Percentiles rank a stretch among this genome's conserved stretches.
These are phyloP conservation scores for Parasitella parasitica DNA, from an alignment of 371 early-diverging fungal genomes.

Conservation along the genomic window DNA sequence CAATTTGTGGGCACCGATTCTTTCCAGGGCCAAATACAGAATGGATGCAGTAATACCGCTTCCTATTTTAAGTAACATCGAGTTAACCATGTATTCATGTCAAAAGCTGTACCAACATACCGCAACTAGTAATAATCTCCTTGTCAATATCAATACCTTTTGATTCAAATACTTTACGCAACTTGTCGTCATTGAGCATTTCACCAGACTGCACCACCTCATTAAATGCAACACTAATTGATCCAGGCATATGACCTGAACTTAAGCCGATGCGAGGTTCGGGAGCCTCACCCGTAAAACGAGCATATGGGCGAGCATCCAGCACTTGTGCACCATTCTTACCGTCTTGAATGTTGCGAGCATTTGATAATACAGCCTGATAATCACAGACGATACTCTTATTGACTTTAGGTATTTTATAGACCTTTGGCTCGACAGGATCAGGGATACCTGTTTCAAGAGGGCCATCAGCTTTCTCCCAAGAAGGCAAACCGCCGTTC, in stretches of 20 bases:
- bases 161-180: conserved; percentile 38
- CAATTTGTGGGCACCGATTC: conserved; percentile 59
- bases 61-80: conserved; percentile 23
- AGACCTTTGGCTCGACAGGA: conserved; percentile 24
- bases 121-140: conserved; percentile 67
- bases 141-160: conserved; percentile 61
- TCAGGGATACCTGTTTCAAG: conserved; percentile 21
- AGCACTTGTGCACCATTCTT: conserved; percentile 53
- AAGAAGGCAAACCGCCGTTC: conserved; percentile 85
- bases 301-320: conserved; percentile 77
- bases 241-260: conserved; percentile 86
- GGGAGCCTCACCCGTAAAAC: conserved; percentile 78
- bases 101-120: conserved; percentile 19
- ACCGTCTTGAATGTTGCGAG: conserved; percentile 28
- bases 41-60: conserved; percentile 82
- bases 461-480: conserved; percentile 63
- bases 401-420: conserved; percentile 45
- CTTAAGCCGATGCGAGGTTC: conserved; percentile 85
- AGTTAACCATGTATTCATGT: neutral
- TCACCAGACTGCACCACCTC: conserved; percentile 53
- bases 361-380: conserved; percentile 53
- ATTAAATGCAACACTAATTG: conserved; percentile 70
- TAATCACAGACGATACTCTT: conserved; percentile 56
- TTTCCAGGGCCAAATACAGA: conserved; percentile 70
- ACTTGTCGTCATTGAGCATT: conserved; percentile 42